Percentiles rank a stretch among this genome's conserved stretches.
phyloP scores from a whole-genome alignment of 805 yeast species.

The Nakazawaea holstii region DNA sequence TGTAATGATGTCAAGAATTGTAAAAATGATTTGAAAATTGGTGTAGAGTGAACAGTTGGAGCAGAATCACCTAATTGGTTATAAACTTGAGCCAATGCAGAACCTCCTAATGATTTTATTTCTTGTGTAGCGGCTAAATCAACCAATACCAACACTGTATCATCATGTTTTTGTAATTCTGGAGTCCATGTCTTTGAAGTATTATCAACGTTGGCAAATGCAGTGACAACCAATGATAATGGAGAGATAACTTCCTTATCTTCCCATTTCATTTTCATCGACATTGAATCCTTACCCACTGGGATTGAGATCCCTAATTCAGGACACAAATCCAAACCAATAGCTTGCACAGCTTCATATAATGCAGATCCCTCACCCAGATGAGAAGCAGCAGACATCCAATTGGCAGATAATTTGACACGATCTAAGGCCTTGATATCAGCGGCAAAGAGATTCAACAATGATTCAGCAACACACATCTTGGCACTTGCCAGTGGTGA shows the following conservation, averaged over 20 bases:
- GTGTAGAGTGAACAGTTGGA: conserved; percentile 76
- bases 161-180: conserved; percentile 47
- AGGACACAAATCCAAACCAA: conserved; percentile 92
- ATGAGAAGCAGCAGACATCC: conserved; percentile 98
- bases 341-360: conserved; percentile 95
- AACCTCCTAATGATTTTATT: conserved; percentile 73
- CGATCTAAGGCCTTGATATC: conserved; percentile 70
- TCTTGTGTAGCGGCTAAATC: conserved; percentile 57
- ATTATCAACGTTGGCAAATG: conserved; percentile 81
- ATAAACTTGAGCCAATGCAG: conserved; percentile 92
- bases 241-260: conserved; percentile 95
- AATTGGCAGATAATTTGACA: conserved; percentile 89
- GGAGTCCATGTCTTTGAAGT: conserved; percentile 97
- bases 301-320: conserved; percentile 89
- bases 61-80: conserved; percentile 76
- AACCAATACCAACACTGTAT: conserved; percentile 67
- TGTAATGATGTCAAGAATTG: conserved; percentile 70
- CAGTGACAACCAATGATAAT: conserved; percentile 81
- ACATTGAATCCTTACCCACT: conserved; percentile 98
- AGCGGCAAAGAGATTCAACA: conserved; percentile 84
- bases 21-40: conserved; percentile 63
- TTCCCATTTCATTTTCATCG: conserved; percentile 98
- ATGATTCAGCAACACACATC: conserved; percentile 92
- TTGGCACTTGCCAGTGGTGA: conserved; percentile 89
- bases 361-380: conserved; percentile 92